Percentiles rank a stretch among this genome's conserved stretches.
Conservation (phyloP, 2,329 filamentous ascomycete genomes). For the Hirsutella rhossiliensis region DNA sequence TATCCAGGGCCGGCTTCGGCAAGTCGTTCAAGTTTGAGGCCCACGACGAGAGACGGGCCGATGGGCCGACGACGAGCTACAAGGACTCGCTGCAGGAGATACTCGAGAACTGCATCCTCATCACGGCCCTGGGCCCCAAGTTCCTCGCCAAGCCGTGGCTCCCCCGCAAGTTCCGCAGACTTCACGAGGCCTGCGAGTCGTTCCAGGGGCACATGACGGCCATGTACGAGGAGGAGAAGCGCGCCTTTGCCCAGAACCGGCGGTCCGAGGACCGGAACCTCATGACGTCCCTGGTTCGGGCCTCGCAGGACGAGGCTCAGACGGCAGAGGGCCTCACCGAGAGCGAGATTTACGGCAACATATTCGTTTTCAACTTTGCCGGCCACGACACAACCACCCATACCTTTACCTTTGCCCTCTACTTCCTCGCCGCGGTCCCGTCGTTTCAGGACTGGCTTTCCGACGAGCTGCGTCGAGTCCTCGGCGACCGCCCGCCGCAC, state of each 20-base stretch:
- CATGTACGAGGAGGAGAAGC: not conserved
- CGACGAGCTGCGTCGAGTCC: conserved; percentile 20
- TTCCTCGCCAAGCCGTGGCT: not conserved
- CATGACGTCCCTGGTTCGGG: not conserved
- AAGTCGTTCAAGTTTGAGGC: not conserved
- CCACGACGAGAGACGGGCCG: not conserved
- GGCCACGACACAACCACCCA: conserved; percentile 39
- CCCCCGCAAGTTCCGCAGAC: not conserved
- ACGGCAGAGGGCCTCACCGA: conserved; percentile 17
- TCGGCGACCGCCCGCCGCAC: conserved; percentile 1
- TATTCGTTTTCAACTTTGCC: conserved; percentile 35
- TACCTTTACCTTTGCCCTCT: conserved; percentile 26
- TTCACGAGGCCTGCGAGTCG: not conserved
- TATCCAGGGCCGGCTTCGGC: not conserved
- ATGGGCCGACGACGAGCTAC: not conserved
- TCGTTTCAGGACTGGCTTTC: conserved; percentile 31
- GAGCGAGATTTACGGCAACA: conserved; percentile 34
- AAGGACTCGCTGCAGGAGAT: not conserved
- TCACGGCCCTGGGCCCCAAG: not conserved
- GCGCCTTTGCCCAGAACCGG: not conserved
- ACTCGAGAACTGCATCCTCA: conserved; percentile 1
- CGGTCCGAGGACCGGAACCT: not conserved
- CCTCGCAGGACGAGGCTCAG: not conserved
- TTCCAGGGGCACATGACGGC: not conserved
- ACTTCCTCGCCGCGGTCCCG: conserved; percentile 30